Evolutionary conservation across 345 rosid genomes (phyloP).

Genomic region (Linum usitatissimum): DNA sequence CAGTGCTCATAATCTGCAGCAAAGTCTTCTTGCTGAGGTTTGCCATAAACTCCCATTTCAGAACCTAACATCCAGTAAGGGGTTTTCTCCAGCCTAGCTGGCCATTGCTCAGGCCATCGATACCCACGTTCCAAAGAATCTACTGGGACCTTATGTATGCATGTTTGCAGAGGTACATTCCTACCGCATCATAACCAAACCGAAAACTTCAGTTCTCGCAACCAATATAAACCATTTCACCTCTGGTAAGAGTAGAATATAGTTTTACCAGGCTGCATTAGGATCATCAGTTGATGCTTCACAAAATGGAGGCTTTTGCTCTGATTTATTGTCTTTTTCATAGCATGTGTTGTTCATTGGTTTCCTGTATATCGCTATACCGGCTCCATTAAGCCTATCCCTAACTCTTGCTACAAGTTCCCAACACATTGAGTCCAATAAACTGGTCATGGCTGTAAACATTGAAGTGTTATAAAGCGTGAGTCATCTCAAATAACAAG

Average conservation of each 20-base stretch:
- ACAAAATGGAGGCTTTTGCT: slow-evolving; percentile 68
- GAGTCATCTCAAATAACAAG: no score
- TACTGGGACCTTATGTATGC: slow-evolving; percentile 79
- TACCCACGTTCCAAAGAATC: slow-evolving; percentile 63
- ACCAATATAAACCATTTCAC: no score
- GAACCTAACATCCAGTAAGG: slow-evolving; percentile 82
- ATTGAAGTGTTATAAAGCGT: background rate
- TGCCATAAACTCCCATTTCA: slow-evolving; percentile 97
- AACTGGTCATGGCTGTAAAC: background rate
- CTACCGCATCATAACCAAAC: slow-evolving; percentile 23
- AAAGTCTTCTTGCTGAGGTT: slow-evolving; percentile 84
- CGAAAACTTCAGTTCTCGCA: background rate
- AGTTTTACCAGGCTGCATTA: slow-evolving; percentile 73
- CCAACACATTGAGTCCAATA: background rate
- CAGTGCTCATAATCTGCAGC: slow-evolving; percentile 66
- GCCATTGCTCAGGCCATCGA: slow-evolving; percentile 94
- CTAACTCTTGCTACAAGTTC: background rate
- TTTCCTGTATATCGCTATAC: background rate
- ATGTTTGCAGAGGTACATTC: slow-evolving; percentile 79
- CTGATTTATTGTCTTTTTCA: slow-evolving; percentile 29
- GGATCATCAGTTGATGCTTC: slow-evolving; percentile 61
- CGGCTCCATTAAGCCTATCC: background rate
- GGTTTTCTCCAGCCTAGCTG: slow-evolving; percentile 63
- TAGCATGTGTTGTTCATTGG: background rate
- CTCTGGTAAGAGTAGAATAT: background rate